Evolutionary conservation across 2,329 filamentous ascomycete genomes (phyloP).

Genomic region (Drechslerella dactyloides): DNA sequence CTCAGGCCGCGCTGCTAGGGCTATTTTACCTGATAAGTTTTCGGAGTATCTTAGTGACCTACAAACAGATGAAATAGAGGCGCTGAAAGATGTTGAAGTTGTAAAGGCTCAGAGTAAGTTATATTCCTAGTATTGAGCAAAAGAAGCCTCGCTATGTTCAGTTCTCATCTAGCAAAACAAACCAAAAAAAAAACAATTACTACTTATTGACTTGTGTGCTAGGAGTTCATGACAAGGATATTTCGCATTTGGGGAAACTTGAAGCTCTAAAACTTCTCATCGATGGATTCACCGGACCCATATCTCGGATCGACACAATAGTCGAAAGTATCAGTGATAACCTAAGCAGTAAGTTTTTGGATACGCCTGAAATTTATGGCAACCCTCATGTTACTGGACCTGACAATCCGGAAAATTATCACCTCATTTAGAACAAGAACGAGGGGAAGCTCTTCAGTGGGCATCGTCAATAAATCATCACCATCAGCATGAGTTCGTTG

Average conservation of each 20-base stretch:
- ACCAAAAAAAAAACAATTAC: neutral
- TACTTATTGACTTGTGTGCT: neutral
- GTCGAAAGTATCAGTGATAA: slow-evolving; percentile 31
- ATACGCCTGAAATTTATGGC: neutral
- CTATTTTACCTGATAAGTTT: too few species aligned
- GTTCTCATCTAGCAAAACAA: too few species aligned
- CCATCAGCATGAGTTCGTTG: slow-evolving; percentile 46
- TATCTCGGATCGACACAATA: slow-evolving; percentile 47
- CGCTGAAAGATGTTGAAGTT: too few species aligned
- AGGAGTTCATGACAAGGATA: neutral
- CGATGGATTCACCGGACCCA: slow-evolving; percentile 30
- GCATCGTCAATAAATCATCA: slow-evolving; percentile 52
- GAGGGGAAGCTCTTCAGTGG: slow-evolving; percentile 53
- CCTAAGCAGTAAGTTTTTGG: slow-evolving; percentile 20
- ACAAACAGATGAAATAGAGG: too few species aligned
- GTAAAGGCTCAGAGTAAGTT: too few species aligned
- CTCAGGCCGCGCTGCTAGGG: too few species aligned
- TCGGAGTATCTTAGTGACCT: too few species aligned
- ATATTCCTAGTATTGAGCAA: too few species aligned
- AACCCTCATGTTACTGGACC: neutral
- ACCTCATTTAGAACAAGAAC: too few species aligned
- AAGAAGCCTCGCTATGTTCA: too few species aligned
- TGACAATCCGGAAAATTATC: too few species aligned
- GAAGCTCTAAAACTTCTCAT: slow-evolving; percentile 27
- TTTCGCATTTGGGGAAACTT: neutral